phyloP scores from a whole-genome alignment of 139 green algal genomes.

The Pleodorina starrii region DNA sequence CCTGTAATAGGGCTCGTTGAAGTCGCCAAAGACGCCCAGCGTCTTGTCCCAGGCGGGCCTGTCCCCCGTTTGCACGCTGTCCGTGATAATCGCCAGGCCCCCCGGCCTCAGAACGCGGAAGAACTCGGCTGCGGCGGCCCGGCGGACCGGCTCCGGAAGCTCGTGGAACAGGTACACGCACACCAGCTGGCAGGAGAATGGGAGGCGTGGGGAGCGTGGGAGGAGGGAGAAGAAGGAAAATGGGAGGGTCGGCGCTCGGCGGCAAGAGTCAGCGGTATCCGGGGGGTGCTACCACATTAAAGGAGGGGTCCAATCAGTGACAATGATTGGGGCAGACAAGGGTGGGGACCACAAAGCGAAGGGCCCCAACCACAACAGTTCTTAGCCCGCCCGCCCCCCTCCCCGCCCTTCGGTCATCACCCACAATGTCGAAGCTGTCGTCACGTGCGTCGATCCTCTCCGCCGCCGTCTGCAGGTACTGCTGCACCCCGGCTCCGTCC shows the following conservation, averaged over 20 bases:
- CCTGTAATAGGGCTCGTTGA: constrained; percentile 81
- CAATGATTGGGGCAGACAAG: too few relatives aligned
- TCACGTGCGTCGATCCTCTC: constrained; percentile 79
- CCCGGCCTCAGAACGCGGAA: constrained; percentile 86
- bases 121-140: constrained; percentile 73
- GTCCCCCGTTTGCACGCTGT: constrained; percentile 78
- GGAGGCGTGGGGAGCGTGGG: too few relatives aligned
- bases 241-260: too few relatives aligned
- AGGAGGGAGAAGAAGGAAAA: too few relatives aligned
- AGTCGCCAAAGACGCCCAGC: constrained; percentile 71
- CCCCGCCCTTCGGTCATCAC: too few relatives aligned
- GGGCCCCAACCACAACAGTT: too few relatives aligned
- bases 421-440: constrained; percentile 71
- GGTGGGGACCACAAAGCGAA: too few relatives aligned
- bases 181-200: constrained; percentile 61
- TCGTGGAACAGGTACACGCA: constrained; percentile 93
- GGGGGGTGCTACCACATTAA: too few relatives aligned
- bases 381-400: too few relatives aligned
- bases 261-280: too few relatives aligned
- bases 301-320: too few relatives aligned
- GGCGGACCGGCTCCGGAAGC: constrained; percentile 74
- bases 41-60: constrained; percentile 58
- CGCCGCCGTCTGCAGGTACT: constrained; percentile 58
- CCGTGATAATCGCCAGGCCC: constrained; percentile 72
- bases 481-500: constrained; percentile 57